phyloP scores from a whole-genome alignment of 805 yeast genomes.

The Candida incommunis region DNA sequence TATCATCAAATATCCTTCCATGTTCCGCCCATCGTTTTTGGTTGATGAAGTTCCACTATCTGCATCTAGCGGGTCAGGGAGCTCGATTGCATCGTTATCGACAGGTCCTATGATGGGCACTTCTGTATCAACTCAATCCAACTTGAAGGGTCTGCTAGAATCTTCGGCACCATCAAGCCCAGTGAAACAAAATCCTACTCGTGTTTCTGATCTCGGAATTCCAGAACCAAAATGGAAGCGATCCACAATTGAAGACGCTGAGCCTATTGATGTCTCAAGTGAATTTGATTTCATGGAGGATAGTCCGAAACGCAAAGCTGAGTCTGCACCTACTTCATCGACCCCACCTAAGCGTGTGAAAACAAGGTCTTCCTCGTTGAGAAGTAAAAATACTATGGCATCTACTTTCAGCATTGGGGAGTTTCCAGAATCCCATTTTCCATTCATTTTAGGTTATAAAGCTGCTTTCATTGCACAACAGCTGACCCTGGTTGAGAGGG shows the following conservation, averaged over 20 bases:
- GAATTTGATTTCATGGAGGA: not conserved
- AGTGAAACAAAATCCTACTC: not conserved
- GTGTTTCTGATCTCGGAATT: not conserved
- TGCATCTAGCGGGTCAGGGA: not conserved
- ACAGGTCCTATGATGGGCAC: slow-evolving; percentile 1
- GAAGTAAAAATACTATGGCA: not conserved
- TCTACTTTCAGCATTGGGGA: not conserved
- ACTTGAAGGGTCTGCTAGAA: not conserved
- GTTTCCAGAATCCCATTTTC: slow-evolving; percentile 38
- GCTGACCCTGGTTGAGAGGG: slow-evolving; percentile 75
- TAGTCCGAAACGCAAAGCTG: not conserved
- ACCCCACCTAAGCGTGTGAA: not conserved
- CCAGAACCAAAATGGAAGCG: not conserved
- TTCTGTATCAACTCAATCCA: not conserved
- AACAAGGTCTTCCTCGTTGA: not conserved
- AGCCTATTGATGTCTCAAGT: not conserved
- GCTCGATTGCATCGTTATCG: not conserved
- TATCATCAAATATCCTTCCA: not conserved
- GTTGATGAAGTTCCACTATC: not conserved
- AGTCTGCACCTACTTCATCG: not conserved
- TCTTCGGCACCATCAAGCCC: not conserved
- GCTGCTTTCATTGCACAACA: slow-evolving; percentile 62
- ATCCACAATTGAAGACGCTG: not conserved
- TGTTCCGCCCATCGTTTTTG: not conserved
- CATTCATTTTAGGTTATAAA: slow-evolving; percentile 64